Base-by-base conservation (phyloP, 2,329 filamentous ascomycete species). In the Exophiala spinifera region DNA sequence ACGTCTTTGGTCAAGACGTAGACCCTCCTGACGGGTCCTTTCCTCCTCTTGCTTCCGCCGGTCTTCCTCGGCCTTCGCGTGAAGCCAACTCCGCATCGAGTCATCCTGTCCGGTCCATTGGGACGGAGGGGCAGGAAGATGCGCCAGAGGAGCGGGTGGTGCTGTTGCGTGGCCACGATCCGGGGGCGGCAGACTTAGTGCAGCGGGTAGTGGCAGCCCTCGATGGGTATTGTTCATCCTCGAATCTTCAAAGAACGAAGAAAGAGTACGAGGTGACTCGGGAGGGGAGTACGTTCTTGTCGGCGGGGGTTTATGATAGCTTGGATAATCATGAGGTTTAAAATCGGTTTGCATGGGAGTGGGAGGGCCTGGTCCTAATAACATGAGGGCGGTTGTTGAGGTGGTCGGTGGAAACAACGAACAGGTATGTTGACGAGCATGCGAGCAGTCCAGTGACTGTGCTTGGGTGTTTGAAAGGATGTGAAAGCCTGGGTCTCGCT, bases 11-110 rank as follows among this genome's bases (percentile, higher is more conserved):
- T 91, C 87, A 28, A 90, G 71, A 21, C 84, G 83, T 40, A 88
- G 71, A 28, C 76, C 74, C 69, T 89, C 88, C 63, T 81, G 79
- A 28, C 73, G 71, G 6, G 78, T 80, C 64, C 79, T 86, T 70
- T 90, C 86, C 70, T 90, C 86, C 70, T 91, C 87, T 70, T 89
- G 87, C 66, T 75, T 84, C 57, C 84, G 79, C 66, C 79, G 83
- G 65, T 91, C 87, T 66, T 91, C 87, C 69, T 91, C 88, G 0
- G 82, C 76, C 69, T 85, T 89, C 49, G 87, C 84, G 51, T 80
- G 72, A 19, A 90, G 74, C 87, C 87, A 91, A 51, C 78, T 80
- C 58, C 80, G 83, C 84, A 88, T 87, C 2, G 83, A 80, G 34
- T 89, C 86, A 64, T 89, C 86, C 31, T 80, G 76, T 45, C 79